These are phyloP conservation scores for Calonectria leucothoes DNA, from an alignment of 2,329 filamentous ascomycete genomes.

Conservation along the genomic window DNA sequence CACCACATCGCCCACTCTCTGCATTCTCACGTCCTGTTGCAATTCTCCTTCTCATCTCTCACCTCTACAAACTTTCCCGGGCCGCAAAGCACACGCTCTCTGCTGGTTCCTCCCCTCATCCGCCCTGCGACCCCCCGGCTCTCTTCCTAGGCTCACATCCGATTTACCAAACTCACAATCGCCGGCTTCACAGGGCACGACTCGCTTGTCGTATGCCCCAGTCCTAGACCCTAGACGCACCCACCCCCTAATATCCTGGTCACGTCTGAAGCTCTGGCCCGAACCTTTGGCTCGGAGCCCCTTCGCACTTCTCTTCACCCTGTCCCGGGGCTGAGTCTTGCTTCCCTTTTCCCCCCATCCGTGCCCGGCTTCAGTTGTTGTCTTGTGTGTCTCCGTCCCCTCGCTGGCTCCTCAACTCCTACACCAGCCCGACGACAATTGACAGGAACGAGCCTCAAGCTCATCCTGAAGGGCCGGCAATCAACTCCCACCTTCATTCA, in stretches of 20 bases:
- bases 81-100: not conserved
- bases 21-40: conserved; percentile 32
- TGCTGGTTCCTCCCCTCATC: not conserved
- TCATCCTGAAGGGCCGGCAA: conserved; percentile 32
- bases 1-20: conserved; percentile 33
- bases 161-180: not conserved
- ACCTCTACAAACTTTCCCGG: conserved; percentile 7
- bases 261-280: conserved; percentile 21
- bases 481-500: conserved; percentile 36
- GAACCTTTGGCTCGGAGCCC: conserved; percentile 25
- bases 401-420: conserved; percentile 39
- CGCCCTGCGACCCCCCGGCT: not conserved
- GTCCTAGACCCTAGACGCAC: conserved; percentile 13
- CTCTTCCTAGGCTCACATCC: not conserved
- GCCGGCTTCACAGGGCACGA: conserved; percentile 3
- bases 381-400: conserved; percentile 23
- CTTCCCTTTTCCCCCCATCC: conserved; percentile 32
- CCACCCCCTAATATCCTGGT: conserved; percentile 26
- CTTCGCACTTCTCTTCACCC: conserved; percentile 25
- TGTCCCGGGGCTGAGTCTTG: conserved; percentile 28
- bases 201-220: not conserved
- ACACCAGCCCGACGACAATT: conserved; percentile 37
- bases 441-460: conserved; percentile 40
- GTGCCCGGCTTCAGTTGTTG: conserved; percentile 39
- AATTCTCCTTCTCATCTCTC: conserved; percentile 25